Base-by-base conservation (phyloP, 2,329 filamentous ascomycete genomes). In the Aureobasidium sp. region DNA sequence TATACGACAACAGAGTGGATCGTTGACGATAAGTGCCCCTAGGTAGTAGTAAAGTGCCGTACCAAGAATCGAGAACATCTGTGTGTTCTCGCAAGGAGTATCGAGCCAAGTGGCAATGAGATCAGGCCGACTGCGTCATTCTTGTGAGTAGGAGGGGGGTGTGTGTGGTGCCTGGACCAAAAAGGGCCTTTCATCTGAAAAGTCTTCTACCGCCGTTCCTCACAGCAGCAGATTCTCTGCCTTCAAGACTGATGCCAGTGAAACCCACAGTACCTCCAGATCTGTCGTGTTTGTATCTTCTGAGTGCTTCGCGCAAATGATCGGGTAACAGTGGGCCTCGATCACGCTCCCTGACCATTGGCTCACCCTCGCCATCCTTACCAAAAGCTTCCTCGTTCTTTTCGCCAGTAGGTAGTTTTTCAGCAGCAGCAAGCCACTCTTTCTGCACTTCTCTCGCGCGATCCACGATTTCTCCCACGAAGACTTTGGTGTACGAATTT, bases 391-490 rank as follows among this genome's bases (percentile, higher is more conserved):
- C 80, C 38, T 86, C 73, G 47, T 64, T 62, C 56, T 67, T 64
- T 18, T 65, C 54, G 23, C 47, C 63, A 13, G 82, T 83, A 70
- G 90, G 88, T 65, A 83, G 82, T 75, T 90, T 89, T 67, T 83
- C 85, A 18, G 80, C 77, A 8, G 86, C 84, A 1, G 83, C 81
- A 38, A 91, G 82, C 91, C 91, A 93, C 78, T 95, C 91, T 67
- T 85, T 84, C 74, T 94, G 92, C 15, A 94, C 87, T 50, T 87
- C 85, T 60, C 91, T 86, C 13, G 93, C 92, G 56, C 85, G 82
- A 75, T 94, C 92, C 68, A 95, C 91, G 55, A 95, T 84, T 68
- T 94, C 90, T 61, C 91, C 92, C 5, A 92, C 87, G 75, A 93
- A 94, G 67, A 93, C 85, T 78, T 95, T 95, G 55, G 91, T 89